Conservation (phyloP, 2,329 filamentous ascomycete genomes). For the Tetracladium maxilliforme region DNA sequence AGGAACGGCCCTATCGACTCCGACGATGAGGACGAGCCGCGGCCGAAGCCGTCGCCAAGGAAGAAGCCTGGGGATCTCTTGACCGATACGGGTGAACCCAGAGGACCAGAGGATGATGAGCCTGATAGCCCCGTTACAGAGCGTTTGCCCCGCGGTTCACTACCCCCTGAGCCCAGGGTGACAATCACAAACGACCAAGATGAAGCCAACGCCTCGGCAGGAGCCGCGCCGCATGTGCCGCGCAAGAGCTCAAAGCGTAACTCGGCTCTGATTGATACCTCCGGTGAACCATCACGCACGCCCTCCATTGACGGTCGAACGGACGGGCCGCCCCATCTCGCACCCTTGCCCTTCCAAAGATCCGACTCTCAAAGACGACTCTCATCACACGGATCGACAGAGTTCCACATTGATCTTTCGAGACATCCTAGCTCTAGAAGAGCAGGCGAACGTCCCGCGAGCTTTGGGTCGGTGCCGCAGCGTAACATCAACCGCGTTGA, state of each 20-base stretch:
- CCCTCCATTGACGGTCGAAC: not conserved
- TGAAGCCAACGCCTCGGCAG: slow-evolving; percentile 30
- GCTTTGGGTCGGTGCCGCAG: not conserved
- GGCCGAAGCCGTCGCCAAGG: slow-evolving; percentile 5
- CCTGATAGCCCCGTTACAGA: slow-evolving; percentile 13
- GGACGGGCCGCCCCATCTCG: not conserved
- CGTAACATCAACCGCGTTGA: too few relatives aligned
- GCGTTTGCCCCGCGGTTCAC: slow-evolving; percentile 43
- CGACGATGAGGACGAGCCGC: slow-evolving; percentile 35
- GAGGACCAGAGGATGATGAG: slow-evolving; percentile 27
- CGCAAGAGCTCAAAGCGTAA: slow-evolving; percentile 58
- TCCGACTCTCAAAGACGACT: too few relatives aligned
- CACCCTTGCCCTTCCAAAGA: too few relatives aligned
- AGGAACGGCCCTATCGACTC: slow-evolving; percentile 42
- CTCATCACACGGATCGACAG: not conserved
- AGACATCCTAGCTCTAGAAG: not conserved
- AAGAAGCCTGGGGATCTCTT: slow-evolving; percentile 8
- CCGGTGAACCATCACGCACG: slow-evolving; percentile 5
- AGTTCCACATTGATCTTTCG: not conserved
- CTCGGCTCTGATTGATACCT: slow-evolving; percentile 24
- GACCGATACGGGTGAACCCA: slow-evolving; percentile 6
- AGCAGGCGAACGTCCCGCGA: not conserved
- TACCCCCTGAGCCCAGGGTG: slow-evolving; percentile 36
- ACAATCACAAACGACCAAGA: slow-evolving; percentile 9
- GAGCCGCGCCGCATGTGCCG: too few relatives aligned